Percentiles rank a stretch among this genome's conserved stretches.
phyloP scores from a whole-genome alignment of 805 yeast species.

The Ogataea saltuana region DNA sequence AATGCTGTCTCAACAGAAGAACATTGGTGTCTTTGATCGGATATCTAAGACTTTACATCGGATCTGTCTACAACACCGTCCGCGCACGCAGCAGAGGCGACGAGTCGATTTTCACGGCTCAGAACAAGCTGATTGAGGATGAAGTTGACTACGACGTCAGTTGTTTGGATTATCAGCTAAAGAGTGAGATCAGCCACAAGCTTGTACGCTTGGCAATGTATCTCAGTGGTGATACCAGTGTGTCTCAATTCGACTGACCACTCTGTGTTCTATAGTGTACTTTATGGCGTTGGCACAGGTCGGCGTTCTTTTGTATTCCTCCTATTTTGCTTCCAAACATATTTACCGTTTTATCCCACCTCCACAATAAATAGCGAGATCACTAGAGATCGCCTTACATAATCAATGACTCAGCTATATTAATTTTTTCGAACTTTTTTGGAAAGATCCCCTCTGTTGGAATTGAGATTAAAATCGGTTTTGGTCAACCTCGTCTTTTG shows the following conservation, averaged over 20 bases:
- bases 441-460: no score
- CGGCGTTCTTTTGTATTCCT: no score
- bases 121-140: constrained; percentile 8
- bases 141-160: constrained; percentile 24
- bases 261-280: neutral
- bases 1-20: constrained; percentile 12
- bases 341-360: no score
- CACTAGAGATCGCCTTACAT: no score
- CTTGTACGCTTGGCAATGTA: constrained; percentile 31
- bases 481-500: no score
- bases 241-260: constrained; percentile 5
- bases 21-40: constrained; percentile 27
- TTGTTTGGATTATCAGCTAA: constrained; percentile 30
- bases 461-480: no score
- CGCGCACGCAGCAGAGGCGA: neutral
- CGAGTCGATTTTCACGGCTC: neutral
- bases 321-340: no score
- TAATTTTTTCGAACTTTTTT: no score
- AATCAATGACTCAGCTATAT: no score
- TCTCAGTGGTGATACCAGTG: constrained; percentile 31
- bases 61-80: constrained; percentile 15
- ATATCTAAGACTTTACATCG: constrained; percentile 28
- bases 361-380: no score
- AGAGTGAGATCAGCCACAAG: constrained; percentile 33
- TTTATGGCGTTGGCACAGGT: no score